These are phyloP conservation scores for Starmerella geochares DNA, from an alignment of 805 yeast species.

Conservation along the genomic window DNA sequence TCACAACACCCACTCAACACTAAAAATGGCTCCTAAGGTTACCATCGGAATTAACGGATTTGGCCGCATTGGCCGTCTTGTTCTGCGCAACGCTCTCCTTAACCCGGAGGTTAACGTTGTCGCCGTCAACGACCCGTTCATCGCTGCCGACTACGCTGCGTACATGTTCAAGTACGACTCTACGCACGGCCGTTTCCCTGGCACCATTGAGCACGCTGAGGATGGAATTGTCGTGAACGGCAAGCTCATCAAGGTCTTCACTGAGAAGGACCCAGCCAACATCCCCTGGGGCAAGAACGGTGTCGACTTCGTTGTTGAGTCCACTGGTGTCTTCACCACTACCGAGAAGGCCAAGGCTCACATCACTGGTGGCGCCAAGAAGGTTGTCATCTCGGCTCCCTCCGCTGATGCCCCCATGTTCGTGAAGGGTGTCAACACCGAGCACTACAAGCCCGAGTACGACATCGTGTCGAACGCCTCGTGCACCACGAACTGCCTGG, in stretches of 20 bases:
- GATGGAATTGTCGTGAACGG: conserved; percentile 54
- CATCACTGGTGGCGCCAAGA: conserved; percentile 85
- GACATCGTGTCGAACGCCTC: conserved; percentile 83
- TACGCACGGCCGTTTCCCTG: conserved; percentile 77
- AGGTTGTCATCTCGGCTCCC: conserved; percentile 90
- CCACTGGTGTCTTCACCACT: conserved; percentile 90
- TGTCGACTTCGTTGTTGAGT: conserved; percentile 81
- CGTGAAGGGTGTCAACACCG: conserved; percentile 82
- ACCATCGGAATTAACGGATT: conserved; percentile 87
- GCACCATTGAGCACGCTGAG: conserved; percentile 55
- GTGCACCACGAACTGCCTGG: conserved; percentile 92
- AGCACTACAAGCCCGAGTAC: conserved; percentile 64
- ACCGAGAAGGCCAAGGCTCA: conserved; percentile 73
- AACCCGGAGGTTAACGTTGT: conserved; percentile 71
- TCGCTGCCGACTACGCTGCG: conserved; percentile 80
- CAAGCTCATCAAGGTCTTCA: conserved; percentile 52
- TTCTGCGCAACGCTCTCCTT: conserved; percentile 63
- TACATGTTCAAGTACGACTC: conserved; percentile 94
- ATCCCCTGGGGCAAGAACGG: conserved; percentile 78
- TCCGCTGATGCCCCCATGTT: conserved; percentile 92
- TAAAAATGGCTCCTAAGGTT: conserved; percentile 34
- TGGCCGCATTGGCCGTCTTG: conserved; percentile 91
- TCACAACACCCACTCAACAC: too few species aligned
- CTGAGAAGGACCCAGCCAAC: conserved; percentile 73
- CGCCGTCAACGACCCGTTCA: conserved; percentile 88